Evolutionary conservation across 2,329 filamentous ascomycete species (phyloP).

Genomic region (Scedosporium minutisporum): DNA sequence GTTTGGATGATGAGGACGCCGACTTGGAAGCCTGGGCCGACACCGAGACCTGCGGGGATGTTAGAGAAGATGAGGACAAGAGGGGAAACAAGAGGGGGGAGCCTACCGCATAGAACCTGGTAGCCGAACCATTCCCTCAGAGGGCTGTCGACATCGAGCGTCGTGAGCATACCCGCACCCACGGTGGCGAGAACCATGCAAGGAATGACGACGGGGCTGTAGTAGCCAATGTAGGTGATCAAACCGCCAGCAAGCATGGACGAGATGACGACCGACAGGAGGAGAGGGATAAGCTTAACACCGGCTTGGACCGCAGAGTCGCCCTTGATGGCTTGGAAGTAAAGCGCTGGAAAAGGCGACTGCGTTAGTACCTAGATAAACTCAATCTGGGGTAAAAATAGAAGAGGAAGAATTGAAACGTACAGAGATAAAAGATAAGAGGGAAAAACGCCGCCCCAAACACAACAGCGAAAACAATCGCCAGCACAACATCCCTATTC

Average conservation of each 20-base stretch:
- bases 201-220: constrained; percentile 29
- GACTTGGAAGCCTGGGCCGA: constrained; percentile 39
- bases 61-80: neutral
- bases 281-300: constrained; percentile 43
- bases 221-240: constrained; percentile 32
- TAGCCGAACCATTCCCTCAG: constrained; percentile 46
- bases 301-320: constrained; percentile 43
- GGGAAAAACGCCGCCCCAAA: constrained; percentile 43
- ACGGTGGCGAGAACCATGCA: constrained; percentile 31
- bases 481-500: constrained; percentile 28
- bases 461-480: constrained; percentile 35
- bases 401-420: constrained; percentile 13
- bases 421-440: constrained; percentile 43
- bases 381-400: neutral
- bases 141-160: constrained; percentile 35
- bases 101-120: constrained; percentile 40
- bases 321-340: constrained; percentile 45
- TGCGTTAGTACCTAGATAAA: constrained; percentile 8
- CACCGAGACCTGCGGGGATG: constrained; percentile 27
- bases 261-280: constrained; percentile 39
- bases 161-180: constrained; percentile 45
- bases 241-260: constrained; percentile 33
- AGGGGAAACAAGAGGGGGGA: neutral
- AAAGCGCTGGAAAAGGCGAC: constrained; percentile 29
- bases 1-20: constrained; percentile 42